Evolutionary conservation across 139 green algal species (phyloP).

Genomic region (Chlorella ohadii): DNA sequence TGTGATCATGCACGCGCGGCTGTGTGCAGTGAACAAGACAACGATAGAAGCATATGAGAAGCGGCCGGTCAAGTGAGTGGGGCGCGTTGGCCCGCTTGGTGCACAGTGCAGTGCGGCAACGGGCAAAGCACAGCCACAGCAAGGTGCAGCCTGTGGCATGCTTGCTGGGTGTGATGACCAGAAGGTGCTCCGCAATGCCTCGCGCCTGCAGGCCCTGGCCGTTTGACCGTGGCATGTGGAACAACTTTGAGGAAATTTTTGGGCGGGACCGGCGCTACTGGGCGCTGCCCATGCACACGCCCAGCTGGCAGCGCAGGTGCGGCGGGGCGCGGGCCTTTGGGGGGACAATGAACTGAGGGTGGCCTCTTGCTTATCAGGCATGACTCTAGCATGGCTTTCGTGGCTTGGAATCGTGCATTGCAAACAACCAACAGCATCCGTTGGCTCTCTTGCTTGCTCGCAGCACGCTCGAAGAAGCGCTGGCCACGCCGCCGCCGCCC

Average conservation of each 20-base stretch:
- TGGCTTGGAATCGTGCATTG: background rate
- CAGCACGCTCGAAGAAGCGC: constrained; percentile 21
- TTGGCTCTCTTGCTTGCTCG: background rate
- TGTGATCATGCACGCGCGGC: constrained; percentile 79
- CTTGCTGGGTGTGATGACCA: no score
- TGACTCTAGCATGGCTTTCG: no score
- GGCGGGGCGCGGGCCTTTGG: background rate
- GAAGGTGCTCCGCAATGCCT: no score
- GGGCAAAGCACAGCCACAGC: no score
- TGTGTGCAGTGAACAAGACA: constrained; percentile 72
- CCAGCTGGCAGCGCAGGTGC: background rate
- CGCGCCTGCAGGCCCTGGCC: constrained; percentile 64
- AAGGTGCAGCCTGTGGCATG: no score
- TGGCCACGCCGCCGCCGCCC: constrained; percentile 9
- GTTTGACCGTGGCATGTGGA: constrained; percentile 67
- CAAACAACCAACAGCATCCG: background rate
- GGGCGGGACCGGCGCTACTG: constrained; percentile 61
- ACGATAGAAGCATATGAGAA: constrained; percentile 96
- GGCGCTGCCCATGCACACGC: constrained; percentile 61
- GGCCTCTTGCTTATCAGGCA: no score
- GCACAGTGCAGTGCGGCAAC: background rate
- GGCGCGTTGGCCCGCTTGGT: no score
- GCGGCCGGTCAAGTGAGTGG: constrained; percentile 49
- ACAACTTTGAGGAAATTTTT: constrained; percentile 85
- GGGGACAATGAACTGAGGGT: no score